phyloP scores from a whole-genome alignment of 352 stramenopile species.

The Thraustochytrium striatum region DNA sequence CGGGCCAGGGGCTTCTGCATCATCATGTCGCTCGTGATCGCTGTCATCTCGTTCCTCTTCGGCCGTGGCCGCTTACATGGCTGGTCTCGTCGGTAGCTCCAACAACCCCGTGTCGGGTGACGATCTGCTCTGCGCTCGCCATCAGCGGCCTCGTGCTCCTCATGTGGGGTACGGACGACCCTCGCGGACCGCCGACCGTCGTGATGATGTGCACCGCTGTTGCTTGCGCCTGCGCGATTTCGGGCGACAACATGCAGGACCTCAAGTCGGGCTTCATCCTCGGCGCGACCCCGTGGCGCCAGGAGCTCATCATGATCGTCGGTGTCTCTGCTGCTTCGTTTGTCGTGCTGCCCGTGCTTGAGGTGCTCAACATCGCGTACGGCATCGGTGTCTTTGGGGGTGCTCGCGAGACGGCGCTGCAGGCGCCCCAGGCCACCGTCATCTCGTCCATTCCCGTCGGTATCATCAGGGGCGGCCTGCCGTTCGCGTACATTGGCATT shows the following conservation, averaged over 20 bases:
- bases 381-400: not conserved
- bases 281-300: slow-evolving; percentile 43
- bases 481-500: slow-evolving; percentile 36
- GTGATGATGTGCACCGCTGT: slow-evolving; percentile 37
- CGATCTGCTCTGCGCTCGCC: slow-evolving; percentile 35
- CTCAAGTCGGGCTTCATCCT: slow-evolving; percentile 43
- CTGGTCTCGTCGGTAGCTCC: slow-evolving; percentile 39
- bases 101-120: slow-evolving; percentile 51
- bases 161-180: slow-evolving; percentile 30
- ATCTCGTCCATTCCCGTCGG: slow-evolving; percentile 40
- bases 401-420: not conserved
- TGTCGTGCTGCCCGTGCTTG: slow-evolving; percentile 40
- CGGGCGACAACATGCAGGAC: slow-evolving; percentile 48
- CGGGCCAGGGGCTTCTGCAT: slow-evolving; percentile 29
- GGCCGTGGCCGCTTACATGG: slow-evolving; percentile 46
- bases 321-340: slow-evolving; percentile 34
- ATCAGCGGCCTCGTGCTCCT: slow-evolving; percentile 47
- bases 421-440: slow-evolving; percentile 48
- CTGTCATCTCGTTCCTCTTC: slow-evolving; percentile 45
- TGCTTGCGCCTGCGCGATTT: slow-evolving; percentile 38
- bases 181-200: slow-evolving; percentile 5
- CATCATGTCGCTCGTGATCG: slow-evolving; percentile 25
- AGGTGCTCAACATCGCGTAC: slow-evolving; percentile 40
- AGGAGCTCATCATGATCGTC: slow-evolving; percentile 44
- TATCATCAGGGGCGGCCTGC: slow-evolving; percentile 48